These are phyloP conservation scores for Globisporangium paroecandrum DNA, from an alignment of 352 stramenopile genomes.

Conservation along the genomic window DNA sequence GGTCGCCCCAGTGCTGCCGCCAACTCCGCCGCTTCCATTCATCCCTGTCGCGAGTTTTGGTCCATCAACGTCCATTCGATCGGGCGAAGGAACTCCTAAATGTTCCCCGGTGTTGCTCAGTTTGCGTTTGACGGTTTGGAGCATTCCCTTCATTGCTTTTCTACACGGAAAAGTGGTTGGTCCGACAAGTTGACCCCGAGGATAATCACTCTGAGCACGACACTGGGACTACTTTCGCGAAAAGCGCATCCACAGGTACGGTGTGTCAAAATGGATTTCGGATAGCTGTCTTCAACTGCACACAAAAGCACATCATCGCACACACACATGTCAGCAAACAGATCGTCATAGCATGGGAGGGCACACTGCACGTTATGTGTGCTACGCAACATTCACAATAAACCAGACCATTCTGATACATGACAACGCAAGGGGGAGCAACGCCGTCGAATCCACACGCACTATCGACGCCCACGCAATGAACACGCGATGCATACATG, in stretches of 20 bases:
- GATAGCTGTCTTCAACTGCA: constrained; percentile 9
- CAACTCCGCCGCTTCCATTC: constrained; percentile 14
- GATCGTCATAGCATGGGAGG: neutral
- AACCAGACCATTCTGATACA: neutral
- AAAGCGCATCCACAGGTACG: constrained; percentile 14
- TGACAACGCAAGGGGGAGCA: neutral
- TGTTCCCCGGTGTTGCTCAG: constrained; percentile 82
- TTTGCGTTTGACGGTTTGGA: constrained; percentile 88
- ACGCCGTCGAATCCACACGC: neutral
- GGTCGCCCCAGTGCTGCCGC: constrained; percentile 16
- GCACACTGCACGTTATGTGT: neutral
- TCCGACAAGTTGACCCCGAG: constrained; percentile 19
- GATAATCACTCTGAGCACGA: constrained; percentile 12
- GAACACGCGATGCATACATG: neutral
- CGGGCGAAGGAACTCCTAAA: constrained; percentile 42
- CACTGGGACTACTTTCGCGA: constrained; percentile 12
- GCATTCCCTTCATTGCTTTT: constrained; percentile 85
- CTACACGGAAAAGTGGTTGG: constrained; percentile 11
- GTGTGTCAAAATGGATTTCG: constrained; percentile 2
- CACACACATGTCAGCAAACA: neutral
- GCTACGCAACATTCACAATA: neutral
- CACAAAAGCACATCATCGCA: constrained; percentile 4
- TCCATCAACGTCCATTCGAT: constrained; percentile 64
- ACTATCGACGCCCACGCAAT: neutral
- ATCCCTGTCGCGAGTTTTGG: constrained; percentile 23